These are phyloP conservation scores for Stemphylium lycopersici DNA, from an alignment of 2,329 filamentous ascomycete genomes.

Conservation along the genomic window DNA sequence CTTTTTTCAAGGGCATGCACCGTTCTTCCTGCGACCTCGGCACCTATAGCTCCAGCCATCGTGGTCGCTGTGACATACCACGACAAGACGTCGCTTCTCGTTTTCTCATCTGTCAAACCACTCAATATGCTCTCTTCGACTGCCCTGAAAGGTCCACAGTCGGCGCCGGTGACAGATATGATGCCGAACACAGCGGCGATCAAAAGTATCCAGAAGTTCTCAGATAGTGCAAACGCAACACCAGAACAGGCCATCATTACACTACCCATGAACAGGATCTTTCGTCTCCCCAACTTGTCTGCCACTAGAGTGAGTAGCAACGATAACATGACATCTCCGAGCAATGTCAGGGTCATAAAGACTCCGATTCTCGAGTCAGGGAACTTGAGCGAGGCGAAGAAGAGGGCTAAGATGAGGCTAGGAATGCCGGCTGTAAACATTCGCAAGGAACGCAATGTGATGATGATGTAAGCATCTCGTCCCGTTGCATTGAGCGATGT, in stretches of 20 bases:
- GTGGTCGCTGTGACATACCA: slow-evolving; percentile 50
- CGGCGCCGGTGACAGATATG: slow-evolving; percentile 45
- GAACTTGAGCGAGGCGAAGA: slow-evolving; percentile 46
- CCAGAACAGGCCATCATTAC: slow-evolving; percentile 48
- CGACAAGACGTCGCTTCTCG: slow-evolving; percentile 46
- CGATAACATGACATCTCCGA: slow-evolving; percentile 48
- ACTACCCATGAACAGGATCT: slow-evolving; percentile 44
- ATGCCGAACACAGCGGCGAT: slow-evolving; percentile 48
- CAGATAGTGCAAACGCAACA: slow-evolving; percentile 42
- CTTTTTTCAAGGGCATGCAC: slow-evolving; percentile 48
- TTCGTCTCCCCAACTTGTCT: slow-evolving; percentile 45
- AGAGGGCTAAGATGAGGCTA: slow-evolving; percentile 47
- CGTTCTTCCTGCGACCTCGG: slow-evolving; percentile 48
- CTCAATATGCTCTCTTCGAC: slow-evolving; percentile 47
- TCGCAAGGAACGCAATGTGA: slow-evolving; percentile 46
- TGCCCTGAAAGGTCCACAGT: slow-evolving; percentile 45
- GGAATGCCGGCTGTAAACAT: slow-evolving; percentile 48
- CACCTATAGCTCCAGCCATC: slow-evolving; percentile 44
- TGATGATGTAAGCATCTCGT: slow-evolving; percentile 51
- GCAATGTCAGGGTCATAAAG: slow-evolving; percentile 51
- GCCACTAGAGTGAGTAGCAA: slow-evolving; percentile 49
- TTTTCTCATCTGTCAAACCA: slow-evolving; percentile 44
- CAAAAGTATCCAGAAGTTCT: slow-evolving; percentile 48
- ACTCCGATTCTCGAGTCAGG: slow-evolving; percentile 46
- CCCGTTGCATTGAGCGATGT: slow-evolving; percentile 41